A percentile compares a stretch with the other conserved stretches of the same genome.
Conservation (phyloP, 164 flowering plant genomes). For the Houttuynia cordata region DNA sequence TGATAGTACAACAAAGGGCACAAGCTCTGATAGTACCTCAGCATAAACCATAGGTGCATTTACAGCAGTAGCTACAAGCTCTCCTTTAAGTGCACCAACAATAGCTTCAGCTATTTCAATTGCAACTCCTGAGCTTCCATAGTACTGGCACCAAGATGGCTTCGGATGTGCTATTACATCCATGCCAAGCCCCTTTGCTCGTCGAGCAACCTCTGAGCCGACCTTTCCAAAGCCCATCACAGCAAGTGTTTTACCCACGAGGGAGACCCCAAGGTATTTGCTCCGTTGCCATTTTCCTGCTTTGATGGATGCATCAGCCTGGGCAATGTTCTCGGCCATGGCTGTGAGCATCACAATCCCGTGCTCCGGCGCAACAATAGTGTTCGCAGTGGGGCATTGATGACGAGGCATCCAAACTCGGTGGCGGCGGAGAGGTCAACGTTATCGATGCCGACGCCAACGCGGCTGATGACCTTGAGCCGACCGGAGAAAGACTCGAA, state of each 20-base stretch:
- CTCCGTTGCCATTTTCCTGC: conserved; percentile 71
- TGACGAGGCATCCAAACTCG: conserved; percentile 74
- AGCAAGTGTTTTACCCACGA: conserved; percentile 76
- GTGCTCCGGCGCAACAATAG: conserved; percentile 89
- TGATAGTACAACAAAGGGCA: conserved; percentile 63
- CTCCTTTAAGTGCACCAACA: conserved; percentile 22
- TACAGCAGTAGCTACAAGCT: conserved; percentile 20
- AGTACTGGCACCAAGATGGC: conserved; percentile 87
- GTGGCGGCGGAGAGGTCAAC: conserved; percentile 82
- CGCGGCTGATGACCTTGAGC: conserved; percentile 78
- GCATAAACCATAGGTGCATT: conserved; percentile 47
- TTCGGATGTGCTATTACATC: conserved; percentile 81
- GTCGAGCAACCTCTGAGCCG: conserved; percentile 77
- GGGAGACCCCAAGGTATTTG: conserved; percentile 83
- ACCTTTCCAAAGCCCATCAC: conserved; percentile 92
- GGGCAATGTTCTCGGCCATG: conserved; percentile 74
- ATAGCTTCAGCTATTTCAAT: conserved; percentile 28
- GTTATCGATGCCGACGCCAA: conserved; percentile 85
- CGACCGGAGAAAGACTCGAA: conserved; percentile 65
- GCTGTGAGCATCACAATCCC: conserved; percentile 68
- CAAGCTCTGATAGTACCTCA: conserved; percentile 71
- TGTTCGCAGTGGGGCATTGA: conserved; percentile 76
- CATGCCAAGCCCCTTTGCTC: conserved; percentile 87
- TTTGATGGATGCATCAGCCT: conserved; percentile 74
- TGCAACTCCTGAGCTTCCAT: conserved; percentile 64